Percentiles rank a stretch among this genome's conserved stretches.
phyloP scores from a whole-genome alignment of 352 stramenopile species.

The Phytophthora ohioensis region DNA sequence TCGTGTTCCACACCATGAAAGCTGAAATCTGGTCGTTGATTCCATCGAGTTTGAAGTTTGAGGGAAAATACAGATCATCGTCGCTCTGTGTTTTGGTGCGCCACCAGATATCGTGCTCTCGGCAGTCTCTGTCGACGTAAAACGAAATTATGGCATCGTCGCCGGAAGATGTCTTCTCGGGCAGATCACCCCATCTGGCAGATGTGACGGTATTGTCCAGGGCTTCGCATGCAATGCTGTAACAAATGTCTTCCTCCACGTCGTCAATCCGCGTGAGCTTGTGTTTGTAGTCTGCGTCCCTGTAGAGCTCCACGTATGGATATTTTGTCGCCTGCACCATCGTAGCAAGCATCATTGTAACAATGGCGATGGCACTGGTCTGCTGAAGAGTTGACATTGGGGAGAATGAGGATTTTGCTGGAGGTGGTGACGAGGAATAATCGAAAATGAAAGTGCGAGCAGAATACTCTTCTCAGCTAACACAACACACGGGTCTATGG shows the following conservation, averaged over 20 bases:
- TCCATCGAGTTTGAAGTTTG: slow-evolving; percentile 10
- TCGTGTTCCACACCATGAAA: slow-evolving; percentile 4
- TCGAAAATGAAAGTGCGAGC: no score
- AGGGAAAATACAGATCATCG: slow-evolving; percentile 4
- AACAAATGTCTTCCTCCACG: neutral
- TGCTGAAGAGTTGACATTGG: neutral
- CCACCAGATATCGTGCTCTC: slow-evolving; percentile 6
- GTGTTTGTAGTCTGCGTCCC: neutral
- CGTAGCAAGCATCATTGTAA: neutral
- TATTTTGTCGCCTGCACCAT: neutral
- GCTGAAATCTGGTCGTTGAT: slow-evolving; percentile 2
- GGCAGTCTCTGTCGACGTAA: slow-evolving; percentile 4
- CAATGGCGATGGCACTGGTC: no score
- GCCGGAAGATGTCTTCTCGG: slow-evolving; percentile 1
- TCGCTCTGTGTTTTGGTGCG: slow-evolving; percentile 7
- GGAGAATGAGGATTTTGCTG: no score
- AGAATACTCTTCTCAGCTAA: no score
- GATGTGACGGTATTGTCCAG: neutral
- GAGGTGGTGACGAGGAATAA: no score
- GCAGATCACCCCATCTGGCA: neutral
- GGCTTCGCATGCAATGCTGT: neutral
- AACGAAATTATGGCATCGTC: slow-evolving; percentile 12
- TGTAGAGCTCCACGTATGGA: neutral
- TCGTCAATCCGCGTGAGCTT: neutral
- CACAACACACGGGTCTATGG: no score